Conservation (phyloP, 2,329 filamentous ascomycete genomes). For the Botryotinia calthae region DNA sequence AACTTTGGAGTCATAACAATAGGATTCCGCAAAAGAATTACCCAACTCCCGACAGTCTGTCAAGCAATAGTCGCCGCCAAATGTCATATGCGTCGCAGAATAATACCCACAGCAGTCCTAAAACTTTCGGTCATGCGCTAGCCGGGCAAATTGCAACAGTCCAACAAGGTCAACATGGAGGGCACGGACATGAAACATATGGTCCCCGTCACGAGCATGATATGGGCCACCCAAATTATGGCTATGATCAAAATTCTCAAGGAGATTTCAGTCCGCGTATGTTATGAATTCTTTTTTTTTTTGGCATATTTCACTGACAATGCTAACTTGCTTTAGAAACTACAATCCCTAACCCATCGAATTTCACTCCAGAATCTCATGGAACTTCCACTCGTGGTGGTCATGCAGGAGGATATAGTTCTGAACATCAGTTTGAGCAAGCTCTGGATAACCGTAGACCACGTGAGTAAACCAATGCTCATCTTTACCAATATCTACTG, state of each 20-base stretch:
- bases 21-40: slow-evolving; percentile 18
- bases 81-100: slow-evolving; percentile 15
- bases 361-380: slow-evolving; percentile 21
- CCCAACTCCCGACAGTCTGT: slow-evolving; percentile 19
- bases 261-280: slow-evolving; percentile 19
- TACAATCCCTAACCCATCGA: slow-evolving; percentile 16
- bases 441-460: slow-evolving; percentile 10
- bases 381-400: slow-evolving; percentile 16
- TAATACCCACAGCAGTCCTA: slow-evolving; percentile 10
- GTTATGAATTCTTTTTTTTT: neutral
- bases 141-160: neutral
- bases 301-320: neutral
- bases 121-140: slow-evolving; percentile 8
- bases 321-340: slow-evolving; percentile 9
- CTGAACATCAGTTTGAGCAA: slow-evolving; percentile 19
- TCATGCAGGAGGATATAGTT: slow-evolving; percentile 8
- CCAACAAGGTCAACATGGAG: neutral
- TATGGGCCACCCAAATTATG: neutral
- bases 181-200: slow-evolving; percentile 10
- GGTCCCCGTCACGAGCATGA: slow-evolving; percentile 8
- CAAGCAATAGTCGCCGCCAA: slow-evolving; percentile 19
- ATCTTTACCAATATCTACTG: neutral
- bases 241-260: slow-evolving; percentile 14
- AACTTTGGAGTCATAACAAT: slow-evolving; percentile 15
- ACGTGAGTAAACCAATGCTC: slow-evolving; percentile 3